Evolutionary conservation across 208 protist species (phyloP), one percentile per base, ranked within the genome.

Genomic region (Porcisia hertigi): DNA sequence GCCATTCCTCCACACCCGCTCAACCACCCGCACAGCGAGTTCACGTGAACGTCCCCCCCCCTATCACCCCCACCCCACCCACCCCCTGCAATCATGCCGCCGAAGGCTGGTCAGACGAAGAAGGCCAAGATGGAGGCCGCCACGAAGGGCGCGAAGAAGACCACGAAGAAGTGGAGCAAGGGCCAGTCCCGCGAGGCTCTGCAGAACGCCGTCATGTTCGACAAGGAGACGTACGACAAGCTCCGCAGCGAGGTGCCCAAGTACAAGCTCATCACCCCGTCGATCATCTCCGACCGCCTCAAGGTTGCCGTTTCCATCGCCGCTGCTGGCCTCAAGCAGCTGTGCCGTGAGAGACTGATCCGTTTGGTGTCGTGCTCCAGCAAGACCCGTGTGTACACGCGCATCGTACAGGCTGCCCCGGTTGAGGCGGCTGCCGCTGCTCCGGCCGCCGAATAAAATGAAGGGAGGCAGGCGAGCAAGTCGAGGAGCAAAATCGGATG

Each of bases 101-200:
- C 88, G 75, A 93, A 93, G 86, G 78, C 84, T 64, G 88, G 88
- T 62, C 86, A 92, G 78, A 82, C 81, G 43, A 89, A 88, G 84
- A 89, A 92, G 81, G 82, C 85, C 71, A 90, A 90, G 82, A 85
- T 87, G 84, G 88, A 90, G 83, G 88, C 88, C 81, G 88, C 83
- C 73, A 71, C 52, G 64, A 94, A 92, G 83, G 86, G 88, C 66
- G 84, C 86, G 59, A 97, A 97, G 90, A 93, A 95, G 85, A 87
- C 90, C 47, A 76, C 92, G 62, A 98, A 98, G 92, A 98, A 98
- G 89, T 98, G 95, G 95, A 95, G 86, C 76, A 98, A 98, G 84
- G 89, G 88, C 54, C 90, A 92, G 81, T 90, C 86, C 53, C 93
- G 92, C 66, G 95, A 98, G 90, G 89, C 91, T 23, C 88, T 97